Conservation (phyloP, 2,329 filamentous ascomycete genomes). For the Penicillium vulpinum region DNA sequence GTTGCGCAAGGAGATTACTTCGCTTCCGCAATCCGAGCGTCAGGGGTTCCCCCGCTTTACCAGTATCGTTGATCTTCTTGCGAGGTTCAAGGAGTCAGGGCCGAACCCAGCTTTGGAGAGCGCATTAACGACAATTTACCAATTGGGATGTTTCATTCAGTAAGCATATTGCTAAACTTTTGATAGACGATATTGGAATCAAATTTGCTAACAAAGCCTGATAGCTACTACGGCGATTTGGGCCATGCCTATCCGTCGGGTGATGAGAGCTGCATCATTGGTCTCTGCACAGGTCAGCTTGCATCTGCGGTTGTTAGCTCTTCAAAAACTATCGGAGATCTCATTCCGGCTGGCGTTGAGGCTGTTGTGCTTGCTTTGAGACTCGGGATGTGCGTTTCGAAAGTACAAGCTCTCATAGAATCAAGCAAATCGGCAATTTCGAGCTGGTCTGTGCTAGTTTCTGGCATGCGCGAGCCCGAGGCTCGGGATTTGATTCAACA, state of each 20-base stretch:
- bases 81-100: constrained; percentile 33
- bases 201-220: constrained; percentile 17
- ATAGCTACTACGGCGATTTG: constrained; percentile 45
- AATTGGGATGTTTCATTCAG: constrained; percentile 47
- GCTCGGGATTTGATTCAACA: constrained; percentile 25
- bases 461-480: constrained; percentile 38
- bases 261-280: constrained; percentile 41
- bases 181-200: not conserved
- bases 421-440: constrained; percentile 26
- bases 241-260: constrained; percentile 42
- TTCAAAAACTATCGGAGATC: constrained; percentile 43
- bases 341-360: constrained; percentile 45
- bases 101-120: constrained; percentile 45
- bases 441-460: constrained; percentile 45
- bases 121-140: constrained; percentile 46
- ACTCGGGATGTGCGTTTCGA: constrained; percentile 44
- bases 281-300: constrained; percentile 47
- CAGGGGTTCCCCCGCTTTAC: constrained; percentile 43
- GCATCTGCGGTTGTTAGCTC: constrained; percentile 44
- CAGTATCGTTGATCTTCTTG: constrained; percentile 40
- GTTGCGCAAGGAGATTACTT: constrained; percentile 42
- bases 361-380: constrained; percentile 46
- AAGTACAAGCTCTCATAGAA: constrained; percentile 41
- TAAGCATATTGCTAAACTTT: constrained; percentile 25
- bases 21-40: constrained; percentile 36